Percentiles rank a stretch among this genome's conserved stretches.
These are phyloP conservation scores for Penicillium flavigenum DNA, from an alignment of 495 filamentous ascomycete species.

Conservation along the genomic window DNA sequence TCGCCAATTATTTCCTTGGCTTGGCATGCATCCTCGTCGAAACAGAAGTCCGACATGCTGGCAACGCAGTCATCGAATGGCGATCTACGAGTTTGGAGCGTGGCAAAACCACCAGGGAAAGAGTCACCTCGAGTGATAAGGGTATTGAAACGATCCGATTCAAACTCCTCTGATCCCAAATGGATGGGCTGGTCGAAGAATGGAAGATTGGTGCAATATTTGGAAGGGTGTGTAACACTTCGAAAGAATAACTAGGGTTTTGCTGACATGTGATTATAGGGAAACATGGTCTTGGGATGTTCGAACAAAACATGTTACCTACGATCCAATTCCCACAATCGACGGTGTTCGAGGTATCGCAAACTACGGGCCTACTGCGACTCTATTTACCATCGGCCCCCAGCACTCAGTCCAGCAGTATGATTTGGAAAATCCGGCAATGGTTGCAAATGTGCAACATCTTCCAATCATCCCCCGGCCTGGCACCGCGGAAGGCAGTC, in stretches of 20 bases:
- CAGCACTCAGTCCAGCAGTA: conserved; percentile 93
- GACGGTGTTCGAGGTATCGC: conserved; percentile 78
- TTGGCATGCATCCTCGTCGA: conserved; percentile 96
- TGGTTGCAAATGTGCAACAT: conserved; percentile 84
- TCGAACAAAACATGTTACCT: conserved; percentile 89
- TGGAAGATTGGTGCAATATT: conserved; percentile 88
- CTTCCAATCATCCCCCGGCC: conserved; percentile 71
- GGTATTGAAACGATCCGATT: conserved; percentile 78
- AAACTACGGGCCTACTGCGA: conserved; percentile 84
- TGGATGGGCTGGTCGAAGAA: conserved; percentile 99
- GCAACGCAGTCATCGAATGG: conserved; percentile 89
- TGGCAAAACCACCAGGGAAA: conserved; percentile 77
- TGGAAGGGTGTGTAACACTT: conserved; percentile 71
- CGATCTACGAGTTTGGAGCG: conserved; percentile 94
- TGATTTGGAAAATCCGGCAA: conserved; percentile 76
- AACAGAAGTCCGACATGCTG: conserved; percentile 98
- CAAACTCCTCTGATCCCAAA: conserved; percentile 68
- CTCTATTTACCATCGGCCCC: conserved; percentile 87
- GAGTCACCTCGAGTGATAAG: conserved; percentile 82
- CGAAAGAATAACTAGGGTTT: no score
- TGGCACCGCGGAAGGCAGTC: conserved; percentile 70
- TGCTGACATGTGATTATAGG: conserved; percentile 43
- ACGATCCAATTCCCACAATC: conserved; percentile 80
- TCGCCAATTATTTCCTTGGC: conserved; percentile 87
- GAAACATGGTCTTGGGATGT: conserved; percentile 96